A percentile compares a stretch with the other conserved stretches of the same genome.
phyloP scores from a whole-genome alignment of 2,329 filamentous ascomycete genomes.

The Aspergillus flavus region DNA sequence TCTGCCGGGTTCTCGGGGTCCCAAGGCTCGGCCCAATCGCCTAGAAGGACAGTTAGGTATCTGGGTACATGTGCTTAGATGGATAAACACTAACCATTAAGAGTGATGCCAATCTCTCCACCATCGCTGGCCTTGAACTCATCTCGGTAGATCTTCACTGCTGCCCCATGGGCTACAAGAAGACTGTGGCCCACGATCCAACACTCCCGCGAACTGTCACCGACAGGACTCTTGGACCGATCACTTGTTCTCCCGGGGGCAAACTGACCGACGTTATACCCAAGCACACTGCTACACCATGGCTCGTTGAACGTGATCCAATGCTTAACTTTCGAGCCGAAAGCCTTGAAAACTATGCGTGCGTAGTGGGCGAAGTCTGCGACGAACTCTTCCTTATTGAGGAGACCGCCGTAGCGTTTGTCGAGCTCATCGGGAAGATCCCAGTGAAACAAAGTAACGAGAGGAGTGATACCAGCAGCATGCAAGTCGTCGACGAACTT shows the following conservation, averaged over 20 bases:
- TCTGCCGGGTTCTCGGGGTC: constrained; percentile 75
- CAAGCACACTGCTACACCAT: constrained; percentile 80
- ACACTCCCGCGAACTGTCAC: constrained; percentile 74
- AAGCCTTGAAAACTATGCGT: constrained; percentile 71
- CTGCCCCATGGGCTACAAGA: constrained; percentile 75
- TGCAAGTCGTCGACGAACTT: constrained; percentile 77
- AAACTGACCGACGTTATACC: constrained; percentile 76
- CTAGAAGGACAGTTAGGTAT: constrained; percentile 36
- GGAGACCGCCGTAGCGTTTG: constrained; percentile 76
- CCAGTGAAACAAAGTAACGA: constrained; percentile 87
- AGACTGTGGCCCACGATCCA: constrained; percentile 84
- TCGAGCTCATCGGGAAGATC: constrained; percentile 79
- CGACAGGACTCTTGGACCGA: constrained; percentile 68
- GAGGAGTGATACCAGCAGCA: constrained; percentile 74
- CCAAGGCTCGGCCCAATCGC: constrained; percentile 81
- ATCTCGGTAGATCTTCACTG: constrained; percentile 79
- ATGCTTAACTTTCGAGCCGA: constrained; percentile 75
- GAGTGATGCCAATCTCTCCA: constrained; percentile 82
- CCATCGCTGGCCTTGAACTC: constrained; percentile 74
- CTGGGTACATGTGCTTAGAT: not conserved
- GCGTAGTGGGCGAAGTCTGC: constrained; percentile 81
- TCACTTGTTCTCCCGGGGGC: constrained; percentile 83
- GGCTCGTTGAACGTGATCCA: constrained; percentile 94
- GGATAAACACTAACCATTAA: constrained; percentile 63
- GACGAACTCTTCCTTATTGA: constrained; percentile 81